Evolutionary conservation across 2,329 filamentous ascomycete species (phyloP).

Genomic region (Cercospora sojina): DNA sequence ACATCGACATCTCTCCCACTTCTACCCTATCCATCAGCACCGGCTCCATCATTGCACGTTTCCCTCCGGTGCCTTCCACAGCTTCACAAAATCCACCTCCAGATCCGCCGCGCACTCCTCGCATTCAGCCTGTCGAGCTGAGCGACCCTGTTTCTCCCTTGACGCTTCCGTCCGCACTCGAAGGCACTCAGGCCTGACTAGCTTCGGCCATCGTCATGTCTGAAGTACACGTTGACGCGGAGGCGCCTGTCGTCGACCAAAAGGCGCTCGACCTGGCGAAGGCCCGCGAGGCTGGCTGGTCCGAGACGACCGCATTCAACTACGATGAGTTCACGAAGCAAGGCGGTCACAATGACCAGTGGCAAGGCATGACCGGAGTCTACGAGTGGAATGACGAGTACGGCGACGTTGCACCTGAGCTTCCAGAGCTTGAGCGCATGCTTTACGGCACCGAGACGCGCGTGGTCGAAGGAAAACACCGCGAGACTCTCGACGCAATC

Average conservation of each 20-base stretch:
- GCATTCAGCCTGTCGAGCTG: neutral
- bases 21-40: neutral
- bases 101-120: neutral
- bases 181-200: neutral
- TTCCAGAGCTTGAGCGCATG: slow-evolving; percentile 67
- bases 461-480: slow-evolving; percentile 61
- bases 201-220: neutral
- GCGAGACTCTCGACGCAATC: slow-evolving; percentile 55
- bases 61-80: neutral
- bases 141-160: neutral
- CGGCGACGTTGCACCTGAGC: slow-evolving; percentile 77
- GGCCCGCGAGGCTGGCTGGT: slow-evolving; percentile 34
- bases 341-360: slow-evolving; percentile 41
- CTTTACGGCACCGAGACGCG: slow-evolving; percentile 65
- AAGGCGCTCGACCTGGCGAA: slow-evolving; percentile 6
- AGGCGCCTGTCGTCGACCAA: neutral
- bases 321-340: slow-evolving; percentile 30
- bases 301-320: slow-evolving; percentile 30
- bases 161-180: neutral
- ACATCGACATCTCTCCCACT: neutral
- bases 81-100: neutral
- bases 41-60: neutral
- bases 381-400: slow-evolving; percentile 86
- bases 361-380: slow-evolving; percentile 57
- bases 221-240: neutral